Evolutionary conservation across 192 early-diverging fungal genomes (phyloP).

Genomic region (Backusella tuberculispora): DNA sequence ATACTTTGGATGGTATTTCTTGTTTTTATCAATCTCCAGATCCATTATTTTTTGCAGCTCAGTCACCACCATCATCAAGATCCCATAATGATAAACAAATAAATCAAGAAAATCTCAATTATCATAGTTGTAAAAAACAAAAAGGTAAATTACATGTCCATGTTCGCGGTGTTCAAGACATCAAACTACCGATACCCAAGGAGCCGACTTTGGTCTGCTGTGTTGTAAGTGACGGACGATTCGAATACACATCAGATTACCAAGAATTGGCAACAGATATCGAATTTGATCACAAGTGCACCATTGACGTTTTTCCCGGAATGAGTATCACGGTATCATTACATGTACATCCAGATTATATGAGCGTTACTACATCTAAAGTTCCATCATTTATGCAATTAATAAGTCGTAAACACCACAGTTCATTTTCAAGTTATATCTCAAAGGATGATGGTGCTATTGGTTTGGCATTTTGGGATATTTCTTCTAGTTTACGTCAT

Average conservation of each 20-base stretch:
- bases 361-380: background rate
- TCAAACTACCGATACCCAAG: slow-evolving; percentile 28
- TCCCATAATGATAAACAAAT: no score
- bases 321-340: slow-evolving; percentile 28
- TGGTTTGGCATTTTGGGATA: slow-evolving; percentile 30
- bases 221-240: slow-evolving; percentile 32
- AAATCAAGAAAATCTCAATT: background rate
- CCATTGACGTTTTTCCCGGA: slow-evolving; percentile 27
- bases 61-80: background rate
- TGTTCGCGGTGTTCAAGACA: slow-evolving; percentile 24
- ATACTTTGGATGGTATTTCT: background rate
- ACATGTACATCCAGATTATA: slow-evolving; percentile 31
- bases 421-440: slow-evolving; percentile 25
- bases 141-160: slow-evolving; percentile 37
- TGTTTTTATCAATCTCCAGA: background rate
- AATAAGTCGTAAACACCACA: slow-evolving; percentile 4
- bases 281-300: slow-evolving; percentile 33
- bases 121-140: background rate
- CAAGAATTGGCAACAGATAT: slow-evolving; percentile 12
- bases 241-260: slow-evolving; percentile 29
- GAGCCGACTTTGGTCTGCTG: slow-evolving; percentile 30
- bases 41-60: background rate
- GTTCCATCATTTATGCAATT: slow-evolving; percentile 14
- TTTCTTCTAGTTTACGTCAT: slow-evolving; percentile 17
- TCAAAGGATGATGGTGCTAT: slow-evolving; percentile 32